Evolutionary conservation across 345 rosid species (phyloP), one percentile per base, ranked within the genome.

Genomic region (Pugionium cornutum): DNA sequence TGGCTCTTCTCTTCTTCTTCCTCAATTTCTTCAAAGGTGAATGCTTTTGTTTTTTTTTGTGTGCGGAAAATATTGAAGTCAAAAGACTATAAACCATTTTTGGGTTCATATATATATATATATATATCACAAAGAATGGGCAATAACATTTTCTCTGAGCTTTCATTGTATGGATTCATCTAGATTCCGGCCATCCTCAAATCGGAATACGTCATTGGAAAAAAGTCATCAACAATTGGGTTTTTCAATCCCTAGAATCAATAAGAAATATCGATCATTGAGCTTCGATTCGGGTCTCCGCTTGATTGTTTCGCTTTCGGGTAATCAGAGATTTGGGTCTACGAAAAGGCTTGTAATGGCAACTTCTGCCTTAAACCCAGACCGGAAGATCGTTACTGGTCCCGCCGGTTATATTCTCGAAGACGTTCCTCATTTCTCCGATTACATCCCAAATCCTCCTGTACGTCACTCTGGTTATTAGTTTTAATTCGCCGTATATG

Each of bases 391-490:
- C 74, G 69, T 85, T 1, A 73, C 54, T 57, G 97, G 99, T 48
- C 81, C 86, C 28, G 79, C 63, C 27, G 97, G 97, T 71, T 94
- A 88, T 55, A 74, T 94, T 52, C 96, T 94, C 5, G 83, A 94
- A 77, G 99, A 94, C 58, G 96, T 94, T 72, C 99, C 99, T 70
- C 99, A 90, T 73, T 79, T 94, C 45, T 26, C 82, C 9, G 97
- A 90, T 76, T 87, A 86, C 83, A 67, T 94, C 41, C 75, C 86
- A 7, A 66, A 88, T 68, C 86, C 78, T 70, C 83, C 92, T 25
- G 97, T 94, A 83, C 58, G 80, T 63, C 4, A 30, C 64, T 46
- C 18, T 41, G 5, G 2, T 4, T 4, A 11, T 3, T 10, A 32
- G 56, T 11, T 7, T 32, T 18, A 10, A 9, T 30, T 58, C 5